A percentile compares a stretch with the other conserved stretches of the same genome.
These are phyloP conservation scores for Komagataella pseudopastoris DNA, from an alignment of 805 yeast species.

Conservation along the genomic window DNA sequence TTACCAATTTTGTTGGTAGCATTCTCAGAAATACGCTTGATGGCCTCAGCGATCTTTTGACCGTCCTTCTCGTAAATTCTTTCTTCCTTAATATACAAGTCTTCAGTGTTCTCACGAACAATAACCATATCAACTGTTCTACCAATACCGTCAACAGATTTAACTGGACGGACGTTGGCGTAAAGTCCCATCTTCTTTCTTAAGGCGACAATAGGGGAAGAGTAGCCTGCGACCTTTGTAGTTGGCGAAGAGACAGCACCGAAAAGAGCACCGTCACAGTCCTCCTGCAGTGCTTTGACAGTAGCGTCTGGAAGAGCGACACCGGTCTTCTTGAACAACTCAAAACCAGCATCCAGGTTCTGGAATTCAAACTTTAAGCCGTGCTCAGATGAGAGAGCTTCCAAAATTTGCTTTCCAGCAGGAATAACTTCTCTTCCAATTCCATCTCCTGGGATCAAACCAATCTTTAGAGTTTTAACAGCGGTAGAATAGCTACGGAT, in stretches of 20 bases:
- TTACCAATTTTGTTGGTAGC: constrained; percentile 82
- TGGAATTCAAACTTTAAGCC: constrained; percentile 78
- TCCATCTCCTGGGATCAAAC: constrained; percentile 96
- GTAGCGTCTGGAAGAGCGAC: constrained; percentile 92
- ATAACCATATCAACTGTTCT: constrained; percentile 94
- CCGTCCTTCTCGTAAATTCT: constrained; percentile 67
- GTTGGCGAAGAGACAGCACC: constrained; percentile 97
- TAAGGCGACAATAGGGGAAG: constrained; percentile 97
- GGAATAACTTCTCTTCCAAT: constrained; percentile 97
- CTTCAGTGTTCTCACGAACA: constrained; percentile 98
- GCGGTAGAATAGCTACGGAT: constrained; percentile 14
- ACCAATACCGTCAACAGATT: constrained; percentile 75
- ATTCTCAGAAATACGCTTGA: constrained; percentile 83
- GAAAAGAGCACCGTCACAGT: constrained; percentile 94
- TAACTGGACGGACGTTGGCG: constrained; percentile 97
- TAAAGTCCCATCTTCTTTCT: constrained; percentile 89
- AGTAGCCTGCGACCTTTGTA: constrained; percentile 88
- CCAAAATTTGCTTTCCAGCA: constrained; percentile 81
- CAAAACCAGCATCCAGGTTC: constrained; percentile 88
- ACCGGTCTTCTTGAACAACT: constrained; percentile 88
- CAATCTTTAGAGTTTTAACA: constrained; percentile 38
- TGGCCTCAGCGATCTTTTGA: constrained; percentile 89
- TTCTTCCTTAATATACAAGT: constrained; percentile 91
- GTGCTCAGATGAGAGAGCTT: constrained; percentile 63
- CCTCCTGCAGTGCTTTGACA: constrained; percentile 55